Percentiles rank a stretch among this genome's conserved stretches.
phyloP scores from a whole-genome alignment of 169 alveolate species.

The Cryptosporidium ubiquitum region DNA sequence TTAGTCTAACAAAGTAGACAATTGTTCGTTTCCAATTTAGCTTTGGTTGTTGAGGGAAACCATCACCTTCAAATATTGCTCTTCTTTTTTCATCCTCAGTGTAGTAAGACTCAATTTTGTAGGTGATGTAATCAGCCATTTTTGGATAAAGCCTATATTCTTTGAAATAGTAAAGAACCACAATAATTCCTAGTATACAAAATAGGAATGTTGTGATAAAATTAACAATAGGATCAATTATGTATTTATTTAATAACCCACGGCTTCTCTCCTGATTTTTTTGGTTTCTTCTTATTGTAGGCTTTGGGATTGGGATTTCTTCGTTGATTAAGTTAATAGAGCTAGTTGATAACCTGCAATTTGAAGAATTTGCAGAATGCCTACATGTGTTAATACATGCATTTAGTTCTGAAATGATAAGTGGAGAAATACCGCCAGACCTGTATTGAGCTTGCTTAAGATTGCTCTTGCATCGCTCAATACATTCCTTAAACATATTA shows the following conservation, averaged over 20 bases:
- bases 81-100: constrained; percentile 73
- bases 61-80: constrained; percentile 66
- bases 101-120: constrained; percentile 54
- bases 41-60: constrained; percentile 67
- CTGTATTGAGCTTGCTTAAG: constrained; percentile 16
- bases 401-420: constrained; percentile 50
- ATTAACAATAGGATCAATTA: constrained; percentile 39
- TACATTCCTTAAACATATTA: constrained; percentile 37
- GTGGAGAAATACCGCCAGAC: constrained; percentile 65
- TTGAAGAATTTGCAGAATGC: constrained; percentile 39
- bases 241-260: constrained; percentile 16
- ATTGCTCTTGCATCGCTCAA: constrained; percentile 37
- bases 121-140: constrained; percentile 47
- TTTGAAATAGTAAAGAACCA: constrained; percentile 50
- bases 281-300: constrained; percentile 53
- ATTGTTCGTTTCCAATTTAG: constrained; percentile 64
- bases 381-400: constrained; percentile 45
- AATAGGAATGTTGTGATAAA: constrained; percentile 25
- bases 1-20: constrained; percentile 38
- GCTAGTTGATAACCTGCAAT: constrained; percentile 20
- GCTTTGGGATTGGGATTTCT: constrained; percentile 57
- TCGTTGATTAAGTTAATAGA: constrained; percentile 51
- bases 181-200: constrained; percentile 41
- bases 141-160: constrained; percentile 49
- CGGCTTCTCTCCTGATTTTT: constrained; percentile 22